These are phyloP conservation scores for Candida peoriensis DNA, from an alignment of 805 yeast species.

Conservation along the genomic window DNA sequence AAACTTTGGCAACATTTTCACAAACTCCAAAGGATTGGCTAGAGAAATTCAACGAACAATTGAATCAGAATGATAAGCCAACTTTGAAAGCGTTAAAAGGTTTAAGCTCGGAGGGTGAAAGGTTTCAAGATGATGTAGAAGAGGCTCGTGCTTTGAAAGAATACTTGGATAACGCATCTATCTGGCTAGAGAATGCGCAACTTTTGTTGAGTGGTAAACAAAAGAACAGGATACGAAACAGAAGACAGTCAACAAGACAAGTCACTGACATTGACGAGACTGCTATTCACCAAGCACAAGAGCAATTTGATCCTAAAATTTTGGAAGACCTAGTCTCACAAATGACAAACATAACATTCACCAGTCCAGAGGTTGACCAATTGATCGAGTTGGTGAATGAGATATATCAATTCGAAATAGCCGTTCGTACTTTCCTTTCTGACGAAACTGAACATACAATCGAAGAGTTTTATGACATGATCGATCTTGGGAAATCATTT, in stretches of 20 bases:
- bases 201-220: slow-evolving; percentile 33
- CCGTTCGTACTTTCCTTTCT: slow-evolving; percentile 36
- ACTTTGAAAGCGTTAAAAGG: slow-evolving; percentile 39
- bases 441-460: slow-evolving; percentile 24
- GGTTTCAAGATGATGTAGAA: slow-evolving; percentile 36
- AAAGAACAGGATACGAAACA: slow-evolving; percentile 36
- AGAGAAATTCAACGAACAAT: slow-evolving; percentile 34
- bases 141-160: slow-evolving; percentile 32
- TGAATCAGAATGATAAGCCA: slow-evolving; percentile 39
- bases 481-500: slow-evolving; percentile 53
- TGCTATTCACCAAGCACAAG: slow-evolving; percentile 3
- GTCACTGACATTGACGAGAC: neutral
- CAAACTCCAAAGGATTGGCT: slow-evolving; percentile 50
- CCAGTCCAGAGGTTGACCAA: slow-evolving; percentile 56
- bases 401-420: slow-evolving; percentile 44
- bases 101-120: slow-evolving; percentile 52
- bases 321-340: slow-evolving; percentile 31
- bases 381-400: slow-evolving; percentile 48
- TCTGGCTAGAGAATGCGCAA: slow-evolving; percentile 54
- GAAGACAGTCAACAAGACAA: slow-evolving; percentile 6
- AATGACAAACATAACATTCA: slow-evolving; percentile 46
- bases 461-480: slow-evolving; percentile 47
- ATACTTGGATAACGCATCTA: slow-evolving; percentile 40
- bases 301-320: slow-evolving; percentile 13
- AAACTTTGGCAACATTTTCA: slow-evolving; percentile 35